Evolutionary conservation across 2,329 filamentous ascomycete species (phyloP).

Genomic region (Neonectria faginata): DNA sequence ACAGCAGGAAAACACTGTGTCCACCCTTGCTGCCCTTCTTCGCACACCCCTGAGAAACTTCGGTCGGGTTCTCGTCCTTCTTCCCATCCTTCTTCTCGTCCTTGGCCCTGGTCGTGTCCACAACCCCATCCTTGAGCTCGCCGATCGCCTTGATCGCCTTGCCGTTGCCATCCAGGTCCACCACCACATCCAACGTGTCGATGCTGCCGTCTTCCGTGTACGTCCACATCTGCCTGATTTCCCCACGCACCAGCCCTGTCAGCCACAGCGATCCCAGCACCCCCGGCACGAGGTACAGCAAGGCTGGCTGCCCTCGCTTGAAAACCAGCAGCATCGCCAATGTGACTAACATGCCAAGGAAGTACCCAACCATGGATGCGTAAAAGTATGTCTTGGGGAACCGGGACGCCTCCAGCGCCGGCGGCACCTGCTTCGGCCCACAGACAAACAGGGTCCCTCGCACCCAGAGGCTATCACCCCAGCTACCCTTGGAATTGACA

Average conservation of each 20-base stretch:
- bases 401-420: conserved; percentile 53
- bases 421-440: conserved; percentile 42
- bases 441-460: conserved; percentile 46
- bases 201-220: conserved; percentile 80
- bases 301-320: conserved; percentile 86
- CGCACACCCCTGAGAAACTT: conserved; percentile 29
- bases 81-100: conserved; percentile 39
- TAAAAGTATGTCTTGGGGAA: conserved; percentile 91
- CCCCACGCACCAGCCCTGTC: conserved; percentile 77
- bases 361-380: conserved; percentile 80
- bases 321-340: conserved; percentile 81
- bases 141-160: conserved; percentile 57
- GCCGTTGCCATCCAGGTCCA: conserved; percentile 64
- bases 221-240: conserved; percentile 80
- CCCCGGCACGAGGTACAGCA: conserved; percentile 91
- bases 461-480: conserved; percentile 89
- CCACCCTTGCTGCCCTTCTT: conserved; percentile 37
- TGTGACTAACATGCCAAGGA: conserved; percentile 81
- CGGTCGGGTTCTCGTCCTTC: conserved; percentile 28
- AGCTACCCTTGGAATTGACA: conserved; percentile 74
- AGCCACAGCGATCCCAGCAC: conserved; percentile 81
- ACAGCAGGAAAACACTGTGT: conserved; percentile 50
- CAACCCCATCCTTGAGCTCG: conserved; percentile 53
- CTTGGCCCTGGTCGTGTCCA: conserved; percentile 50
- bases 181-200: conserved; percentile 66